Evolutionary conservation across 2,329 filamentous ascomycete genomes (phyloP).

Genomic region (Phoma sp.): DNA sequence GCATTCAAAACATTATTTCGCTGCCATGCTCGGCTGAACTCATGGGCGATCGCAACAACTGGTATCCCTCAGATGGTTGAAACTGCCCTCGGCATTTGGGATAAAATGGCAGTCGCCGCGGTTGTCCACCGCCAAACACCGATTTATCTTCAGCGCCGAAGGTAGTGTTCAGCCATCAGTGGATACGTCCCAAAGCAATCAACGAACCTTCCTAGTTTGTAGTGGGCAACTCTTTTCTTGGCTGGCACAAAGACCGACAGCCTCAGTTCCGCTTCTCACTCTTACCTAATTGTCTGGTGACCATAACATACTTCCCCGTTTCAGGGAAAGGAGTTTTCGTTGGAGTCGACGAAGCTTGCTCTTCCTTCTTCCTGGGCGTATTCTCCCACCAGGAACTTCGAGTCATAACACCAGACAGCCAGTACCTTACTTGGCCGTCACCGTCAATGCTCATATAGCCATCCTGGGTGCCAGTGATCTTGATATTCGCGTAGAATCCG

Average conservation of each 20-base stretch:
- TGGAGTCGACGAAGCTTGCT: neutral
- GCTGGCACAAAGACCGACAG: neutral
- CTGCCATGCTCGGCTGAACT: too few relatives aligned
- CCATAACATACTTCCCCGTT: conserved; percentile 31
- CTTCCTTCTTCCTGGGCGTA: neutral
- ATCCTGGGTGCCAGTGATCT: conserved; percentile 13
- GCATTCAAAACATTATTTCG: too few relatives aligned
- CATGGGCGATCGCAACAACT: too few relatives aligned
- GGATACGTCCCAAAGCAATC: too few relatives aligned
- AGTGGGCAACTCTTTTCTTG: neutral
- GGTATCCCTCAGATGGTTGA: too few relatives aligned
- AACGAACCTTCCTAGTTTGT: neutral
- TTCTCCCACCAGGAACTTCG: conserved; percentile 28
- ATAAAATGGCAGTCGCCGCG: too few relatives aligned
- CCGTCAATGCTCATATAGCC: conserved; percentile 36
- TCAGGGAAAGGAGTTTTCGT: conserved; percentile 19
- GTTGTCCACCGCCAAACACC: too few relatives aligned
- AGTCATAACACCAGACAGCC: conserved; percentile 18
- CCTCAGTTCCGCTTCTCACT: neutral
- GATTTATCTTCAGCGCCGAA: too few relatives aligned
- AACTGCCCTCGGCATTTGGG: too few relatives aligned
- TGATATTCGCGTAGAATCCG: conserved; percentile 25
- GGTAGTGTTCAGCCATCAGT: too few relatives aligned
- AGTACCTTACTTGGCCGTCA: conserved; percentile 35
- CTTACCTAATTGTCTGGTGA: conserved; percentile 17